Evolutionary conservation across 78 protist species (phyloP).

Genomic region (Protostelium mycophagum): DNA sequence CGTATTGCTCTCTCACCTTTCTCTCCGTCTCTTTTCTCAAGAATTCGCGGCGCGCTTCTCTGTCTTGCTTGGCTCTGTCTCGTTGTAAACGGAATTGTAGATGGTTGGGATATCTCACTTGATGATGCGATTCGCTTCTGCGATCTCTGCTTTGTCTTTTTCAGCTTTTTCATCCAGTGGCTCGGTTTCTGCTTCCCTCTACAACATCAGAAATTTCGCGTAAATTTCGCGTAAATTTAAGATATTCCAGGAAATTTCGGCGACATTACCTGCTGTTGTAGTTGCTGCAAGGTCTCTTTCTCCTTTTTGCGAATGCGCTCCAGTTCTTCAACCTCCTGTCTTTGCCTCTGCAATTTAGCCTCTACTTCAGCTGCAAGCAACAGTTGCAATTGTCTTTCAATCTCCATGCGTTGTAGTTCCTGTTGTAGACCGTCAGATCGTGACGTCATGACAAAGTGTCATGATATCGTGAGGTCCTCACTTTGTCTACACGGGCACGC

Average conservation of each 20-base stretch:
- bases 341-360: background rate
- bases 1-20: background rate
- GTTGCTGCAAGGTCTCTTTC: background rate
- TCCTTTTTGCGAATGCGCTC: background rate
- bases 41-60: too few species aligned
- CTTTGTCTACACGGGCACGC: background rate
- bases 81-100: too few species aligned
- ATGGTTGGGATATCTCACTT: too few species aligned
- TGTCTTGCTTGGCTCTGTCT: too few species aligned
- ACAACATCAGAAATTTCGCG: too few species aligned
- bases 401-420: background rate
- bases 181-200: background rate
- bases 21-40: background rate
- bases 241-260: too few species aligned
- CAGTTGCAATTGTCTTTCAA: background rate
- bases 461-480: too few species aligned
- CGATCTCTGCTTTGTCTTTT: too few species aligned
- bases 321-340: background rate
- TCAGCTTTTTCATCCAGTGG: background rate
- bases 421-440: background rate
- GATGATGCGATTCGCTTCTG: too few species aligned
- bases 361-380: background rate
- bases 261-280: too few species aligned
- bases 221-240: too few species aligned
- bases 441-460: background rate